These are phyloP conservation scores for Leishmania tropica DNA, from an alignment of 208 protist species.

Conservation along the genomic window DNA sequence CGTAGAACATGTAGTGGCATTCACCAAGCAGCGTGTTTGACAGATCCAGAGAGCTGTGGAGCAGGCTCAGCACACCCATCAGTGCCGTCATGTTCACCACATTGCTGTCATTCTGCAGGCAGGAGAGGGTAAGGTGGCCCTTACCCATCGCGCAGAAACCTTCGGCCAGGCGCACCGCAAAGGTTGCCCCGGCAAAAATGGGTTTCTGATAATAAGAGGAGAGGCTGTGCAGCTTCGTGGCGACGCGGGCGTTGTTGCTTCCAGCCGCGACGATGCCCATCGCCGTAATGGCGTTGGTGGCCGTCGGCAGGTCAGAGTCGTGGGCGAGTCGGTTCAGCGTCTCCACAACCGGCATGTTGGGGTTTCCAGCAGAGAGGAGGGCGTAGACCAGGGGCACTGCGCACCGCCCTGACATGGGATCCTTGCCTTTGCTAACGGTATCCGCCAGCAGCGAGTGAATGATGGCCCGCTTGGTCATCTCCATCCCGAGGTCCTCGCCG, in stretches of 20 bases:
- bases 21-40: conserved; percentile 92
- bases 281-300: conserved; percentile 96
- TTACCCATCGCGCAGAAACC: conserved; percentile 99
- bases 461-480: conserved; percentile 98
- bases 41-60: conserved; percentile 95
- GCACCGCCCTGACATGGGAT: conserved; percentile 78
- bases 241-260: conserved; percentile 98
- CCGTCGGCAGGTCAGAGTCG: conserved; percentile 95
- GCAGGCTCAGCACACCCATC: conserved; percentile 92
- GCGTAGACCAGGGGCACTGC: conserved; percentile 99
- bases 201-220: conserved; percentile 97
- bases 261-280: conserved; percentile 97
- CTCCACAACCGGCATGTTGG: conserved; percentile 97
- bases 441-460: conserved; percentile 96
- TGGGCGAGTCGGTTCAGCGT: conserved; percentile 98
- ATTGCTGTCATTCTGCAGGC: conserved; percentile 94
- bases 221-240: conserved; percentile 94
- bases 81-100: conserved; percentile 87
- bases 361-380: conserved; percentile 96
- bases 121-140: conserved; percentile 97
- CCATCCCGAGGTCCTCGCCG: conserved; percentile 97
- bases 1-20: conserved; percentile 98
- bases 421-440: conserved; percentile 81
- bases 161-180: conserved; percentile 89
- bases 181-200: conserved; percentile 72